Evolutionary conservation across 2,329 filamentous ascomycete species (phyloP).

Genomic region (Ceratocystis albifundus): DNA sequence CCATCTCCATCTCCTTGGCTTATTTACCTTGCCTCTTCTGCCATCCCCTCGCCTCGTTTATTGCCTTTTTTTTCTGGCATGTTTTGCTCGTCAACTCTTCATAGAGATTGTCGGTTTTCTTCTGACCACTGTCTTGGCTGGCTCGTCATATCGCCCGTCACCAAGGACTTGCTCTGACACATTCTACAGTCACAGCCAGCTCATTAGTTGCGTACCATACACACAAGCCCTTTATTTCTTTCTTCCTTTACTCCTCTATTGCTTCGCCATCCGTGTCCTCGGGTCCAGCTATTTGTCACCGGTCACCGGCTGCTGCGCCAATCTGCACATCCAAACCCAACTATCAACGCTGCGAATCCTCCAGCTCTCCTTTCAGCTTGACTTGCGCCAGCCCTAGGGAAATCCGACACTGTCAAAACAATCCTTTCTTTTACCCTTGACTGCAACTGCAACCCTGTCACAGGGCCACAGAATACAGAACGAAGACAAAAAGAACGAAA

Average conservation of each 20-base stretch:
- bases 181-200: not conserved
- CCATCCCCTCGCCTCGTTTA: not conserved
- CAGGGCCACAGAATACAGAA: slow-evolving; percentile 5
- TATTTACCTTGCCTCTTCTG: not conserved
- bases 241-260: too few relatives aligned
- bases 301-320: not conserved
- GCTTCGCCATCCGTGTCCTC: not conserved
- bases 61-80: not conserved
- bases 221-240: not conserved
- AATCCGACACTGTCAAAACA: slow-evolving; percentile 12
- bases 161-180: not conserved
- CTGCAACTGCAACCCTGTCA: slow-evolving; percentile 12
- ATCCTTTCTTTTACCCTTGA: slow-evolving; percentile 6
- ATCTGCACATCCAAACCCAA: slow-evolving; percentile 10
- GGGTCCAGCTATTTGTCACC: not conserved
- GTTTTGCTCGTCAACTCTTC: not conserved
- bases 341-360: not conserved
- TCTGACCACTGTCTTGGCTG: not conserved
- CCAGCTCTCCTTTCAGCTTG: slow-evolving; percentile 1
- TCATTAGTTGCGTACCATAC: not conserved
- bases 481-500: not conserved
- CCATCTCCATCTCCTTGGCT: not conserved
- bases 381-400: slow-evolving; percentile 1
- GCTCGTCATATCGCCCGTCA: not conserved
- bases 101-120: not conserved